Evolutionary conservation across 495 filamentous ascomycete species (phyloP), one percentile per base, ranked within the genome.

Genomic region (Friedmanniomyces simplex): DNA sequence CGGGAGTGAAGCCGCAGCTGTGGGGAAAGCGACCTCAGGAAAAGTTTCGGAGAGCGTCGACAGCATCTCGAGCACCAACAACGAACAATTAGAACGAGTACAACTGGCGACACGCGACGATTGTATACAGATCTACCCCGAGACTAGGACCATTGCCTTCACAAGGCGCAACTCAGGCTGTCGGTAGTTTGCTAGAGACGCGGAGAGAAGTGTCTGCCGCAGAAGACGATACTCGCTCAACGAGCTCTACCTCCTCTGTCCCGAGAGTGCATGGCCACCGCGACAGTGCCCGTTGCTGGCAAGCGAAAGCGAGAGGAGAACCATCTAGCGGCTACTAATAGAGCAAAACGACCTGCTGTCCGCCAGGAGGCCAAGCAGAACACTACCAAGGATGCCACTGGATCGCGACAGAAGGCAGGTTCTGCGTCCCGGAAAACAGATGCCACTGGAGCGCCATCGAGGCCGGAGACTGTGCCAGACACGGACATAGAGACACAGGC

Each of bases 291-390:
- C 24, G 46, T 49, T 3, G 25, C 20, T 13, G 46, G 46, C 16
- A 61, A 61, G 48, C 52, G 59, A 30, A 61, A 61, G 42, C 47
- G 59, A 20, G 48, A 57, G n/a, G 54, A 51, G 18, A 42, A 13
- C n/a, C 14, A 7, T 7, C n/a, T n/a, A n/a, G n/a, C n/a, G 14
- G 34, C 25, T 21, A 2, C 45, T 20, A 48, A 21, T 4, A 32
- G 18, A 22, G 2, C 42, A 12, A 56, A 57, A 46, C 42, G 48
- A 25, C 32, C 18, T 5, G 54, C 54, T 1, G 47, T 26, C 26
- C 25, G 21, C 22, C 34, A 22, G n/a, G 26, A 41, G 3, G 22
- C 32, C 2, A 61, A 57, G 13, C 5, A 30, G n/a, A 39, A 22
- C 8, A 25, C n/a, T 34, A 21, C 41, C 20, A 51, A 50, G 42